Percentiles rank a stretch among this genome's conserved stretches.
Conservation (phyloP, 2,329 filamentous ascomycete genomes). For the Pestalotiopsis sp. region DNA sequence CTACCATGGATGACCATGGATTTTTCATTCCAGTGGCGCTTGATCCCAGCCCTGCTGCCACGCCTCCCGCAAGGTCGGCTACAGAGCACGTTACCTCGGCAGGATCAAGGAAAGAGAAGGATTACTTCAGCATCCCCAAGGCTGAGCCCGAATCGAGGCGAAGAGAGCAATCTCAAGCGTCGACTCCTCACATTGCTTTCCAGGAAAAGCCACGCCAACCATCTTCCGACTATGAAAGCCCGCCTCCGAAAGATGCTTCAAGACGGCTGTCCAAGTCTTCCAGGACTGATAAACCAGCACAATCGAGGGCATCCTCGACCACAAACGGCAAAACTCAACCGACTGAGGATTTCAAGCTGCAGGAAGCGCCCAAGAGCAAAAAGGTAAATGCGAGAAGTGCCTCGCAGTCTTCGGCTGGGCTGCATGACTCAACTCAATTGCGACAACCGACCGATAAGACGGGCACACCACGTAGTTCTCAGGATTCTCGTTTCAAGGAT, state of each 20-base stretch:
- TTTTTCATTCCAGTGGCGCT: slow-evolving; percentile 77
- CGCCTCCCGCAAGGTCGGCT: slow-evolving; percentile 54
- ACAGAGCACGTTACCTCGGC: slow-evolving; percentile 46
- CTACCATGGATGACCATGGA: slow-evolving; percentile 60
- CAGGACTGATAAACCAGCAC: slow-evolving; percentile 33
- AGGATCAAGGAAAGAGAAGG: slow-evolving; percentile 51
- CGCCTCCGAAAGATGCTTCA: slow-evolving; percentile 48
- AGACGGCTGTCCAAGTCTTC: slow-evolving; percentile 50
- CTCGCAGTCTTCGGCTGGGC: slow-evolving; percentile 40
- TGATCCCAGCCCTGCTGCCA: slow-evolving; percentile 64
- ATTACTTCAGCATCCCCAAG: slow-evolving; percentile 58
- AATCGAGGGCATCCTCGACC: slow-evolving; percentile 39
- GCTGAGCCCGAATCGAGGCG: slow-evolving; percentile 41
- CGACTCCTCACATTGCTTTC: slow-evolving; percentile 88
- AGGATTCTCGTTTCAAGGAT: slow-evolving; percentile 59
- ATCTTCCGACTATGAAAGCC: slow-evolving; percentile 60
- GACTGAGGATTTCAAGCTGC: slow-evolving; percentile 70
- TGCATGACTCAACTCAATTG: slow-evolving; percentile 37
- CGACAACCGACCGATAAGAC: slow-evolving; percentile 35
- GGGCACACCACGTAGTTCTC: slow-evolving; percentile 53
- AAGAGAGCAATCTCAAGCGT: slow-evolving; percentile 49
- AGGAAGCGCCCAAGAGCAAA: slow-evolving; percentile 74
- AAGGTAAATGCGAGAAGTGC: slow-evolving; percentile 44
- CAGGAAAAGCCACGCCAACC: slow-evolving; percentile 76
- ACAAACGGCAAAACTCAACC: slow-evolving; percentile 35